These are phyloP conservation scores for Clavariopsis aquatica DNA, from an alignment of 495 filamentous ascomycete species.

Conservation along the genomic window DNA sequence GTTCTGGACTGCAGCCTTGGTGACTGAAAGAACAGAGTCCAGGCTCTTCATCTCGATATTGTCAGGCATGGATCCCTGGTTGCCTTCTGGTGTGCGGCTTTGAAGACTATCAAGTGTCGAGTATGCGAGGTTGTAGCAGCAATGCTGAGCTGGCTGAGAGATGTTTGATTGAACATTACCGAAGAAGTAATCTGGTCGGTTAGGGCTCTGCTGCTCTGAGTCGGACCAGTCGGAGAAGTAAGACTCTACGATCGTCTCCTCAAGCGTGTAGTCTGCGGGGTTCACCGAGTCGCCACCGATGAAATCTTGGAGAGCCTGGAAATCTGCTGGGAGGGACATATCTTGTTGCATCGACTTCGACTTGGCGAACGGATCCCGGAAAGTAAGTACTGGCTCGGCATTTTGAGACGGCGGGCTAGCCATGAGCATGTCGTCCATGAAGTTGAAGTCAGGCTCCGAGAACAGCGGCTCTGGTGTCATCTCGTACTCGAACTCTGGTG, in stretches of 20 bases:
- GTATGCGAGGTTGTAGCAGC: constrained; percentile 33
- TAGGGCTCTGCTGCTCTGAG: constrained; percentile 13
- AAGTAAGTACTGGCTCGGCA: constrained; percentile 17
- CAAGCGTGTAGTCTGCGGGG: constrained; percentile 14
- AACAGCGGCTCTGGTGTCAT: constrained; percentile 19
- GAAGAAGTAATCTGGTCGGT: background rate
- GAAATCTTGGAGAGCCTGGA: constrained; percentile 32
- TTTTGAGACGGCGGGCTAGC: background rate
- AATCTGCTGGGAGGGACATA: constrained; percentile 19
- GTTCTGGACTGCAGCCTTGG: constrained; percentile 26
- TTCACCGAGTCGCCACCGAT: constrained; percentile 20
- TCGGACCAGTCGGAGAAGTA: constrained; percentile 11
- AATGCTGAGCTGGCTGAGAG: constrained; percentile 20
- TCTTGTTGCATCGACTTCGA: constrained; percentile 11
- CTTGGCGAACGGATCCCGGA: constrained; percentile 31
- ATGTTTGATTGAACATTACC: constrained; percentile 15
- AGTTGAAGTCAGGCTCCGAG: constrained; percentile 19
- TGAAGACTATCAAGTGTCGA: constrained; percentile 23
- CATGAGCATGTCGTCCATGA: constrained; percentile 23
- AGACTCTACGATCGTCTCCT: constrained; percentile 6
- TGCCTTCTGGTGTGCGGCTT: constrained; percentile 1
- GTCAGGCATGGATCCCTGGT: background rate
- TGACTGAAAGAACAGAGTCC: constrained; percentile 31
- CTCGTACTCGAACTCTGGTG: constrained; percentile 24
- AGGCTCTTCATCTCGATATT: constrained; percentile 18